phyloP scores from a whole-genome alignment of 352 stramenopile genomes.

The Phytophthora vignae region DNA sequence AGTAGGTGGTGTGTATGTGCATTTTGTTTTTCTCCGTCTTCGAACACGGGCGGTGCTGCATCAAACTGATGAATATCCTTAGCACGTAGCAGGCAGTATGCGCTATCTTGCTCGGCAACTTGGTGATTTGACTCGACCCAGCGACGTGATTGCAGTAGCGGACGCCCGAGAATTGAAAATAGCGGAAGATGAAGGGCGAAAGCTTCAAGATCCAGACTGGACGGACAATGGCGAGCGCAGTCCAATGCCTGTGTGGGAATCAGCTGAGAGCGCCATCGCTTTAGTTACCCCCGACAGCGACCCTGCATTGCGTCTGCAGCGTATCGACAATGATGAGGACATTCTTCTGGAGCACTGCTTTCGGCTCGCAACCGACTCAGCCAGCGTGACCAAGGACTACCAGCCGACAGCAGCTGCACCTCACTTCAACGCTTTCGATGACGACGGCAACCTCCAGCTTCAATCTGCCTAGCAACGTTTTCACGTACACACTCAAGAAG shows the following conservation, averaged over 20 bases:
- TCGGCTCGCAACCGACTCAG: slow-evolving; percentile 6
- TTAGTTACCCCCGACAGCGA: slow-evolving; percentile 35
- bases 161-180: slow-evolving; percentile 19
- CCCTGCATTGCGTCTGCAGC: slow-evolving; percentile 15
- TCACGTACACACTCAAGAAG: not conserved
- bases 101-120: slow-evolving; percentile 55
- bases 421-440: slow-evolving; percentile 44
- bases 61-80: not conserved
- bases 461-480: slow-evolving; percentile 20
- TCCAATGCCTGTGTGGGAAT: slow-evolving; percentile 1
- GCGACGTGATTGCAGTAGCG: slow-evolving; percentile 55
- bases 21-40: not conserved
- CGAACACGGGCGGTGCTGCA: not conserved
- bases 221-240: slow-evolving; percentile 11
- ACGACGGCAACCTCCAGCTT: slow-evolving; percentile 35
- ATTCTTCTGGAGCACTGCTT: slow-evolving; percentile 6
- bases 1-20: slow-evolving; percentile 23
- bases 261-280: slow-evolving; percentile 8
- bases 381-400: slow-evolving; percentile 13
- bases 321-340: slow-evolving; percentile 23
- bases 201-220: slow-evolving; percentile 19
- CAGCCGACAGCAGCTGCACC: slow-evolving; percentile 11
- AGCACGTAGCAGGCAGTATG: slow-evolving; percentile 58
- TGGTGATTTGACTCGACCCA: slow-evolving; percentile 38
- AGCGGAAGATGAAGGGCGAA: slow-evolving; percentile 30